Percentiles rank a stretch among this genome's conserved stretches.
Evolutionary conservation across 1,139 yeast genomes (phyloP).

Genomic region (Saccharomyces uvarum): DNA sequence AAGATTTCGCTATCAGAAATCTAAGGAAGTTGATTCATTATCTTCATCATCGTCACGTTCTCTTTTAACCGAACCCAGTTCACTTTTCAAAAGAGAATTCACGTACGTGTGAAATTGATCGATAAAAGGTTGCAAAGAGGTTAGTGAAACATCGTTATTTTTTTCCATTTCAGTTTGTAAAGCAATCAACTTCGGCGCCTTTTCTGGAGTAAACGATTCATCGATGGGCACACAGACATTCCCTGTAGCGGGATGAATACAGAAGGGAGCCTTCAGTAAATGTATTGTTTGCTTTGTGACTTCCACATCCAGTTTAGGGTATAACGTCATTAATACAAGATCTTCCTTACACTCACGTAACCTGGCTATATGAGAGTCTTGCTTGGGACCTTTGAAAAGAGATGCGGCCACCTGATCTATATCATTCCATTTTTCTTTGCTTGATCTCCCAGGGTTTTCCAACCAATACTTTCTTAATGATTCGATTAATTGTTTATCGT

Average conservation of each 20-base stretch:
- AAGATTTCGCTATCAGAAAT: background rate
- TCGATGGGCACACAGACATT: slow-evolving; percentile 88
- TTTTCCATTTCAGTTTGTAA: slow-evolving; percentile 40
- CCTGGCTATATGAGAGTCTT: slow-evolving; percentile 23
- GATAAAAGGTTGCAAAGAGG: slow-evolving; percentile 67
- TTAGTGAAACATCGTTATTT: slow-evolving; percentile 50
- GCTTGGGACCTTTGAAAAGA: slow-evolving; percentile 38
- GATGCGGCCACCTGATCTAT: slow-evolving; percentile 44
- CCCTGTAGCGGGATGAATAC: slow-evolving; percentile 97
- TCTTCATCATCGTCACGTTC: slow-evolving; percentile 34
- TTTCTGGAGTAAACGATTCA: slow-evolving; percentile 63
- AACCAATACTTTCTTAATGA: slow-evolving; percentile 54
- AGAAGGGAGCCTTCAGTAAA: slow-evolving; percentile 93
- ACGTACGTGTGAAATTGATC: slow-evolving; percentile 65
- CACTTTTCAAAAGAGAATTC: slow-evolving; percentile 47
- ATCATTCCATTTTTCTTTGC: slow-evolving; percentile 72
- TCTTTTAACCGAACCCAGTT: slow-evolving; percentile 42
- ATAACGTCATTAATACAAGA: slow-evolving; percentile 67
- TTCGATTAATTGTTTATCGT: slow-evolving; percentile 50
- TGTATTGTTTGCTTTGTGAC: slow-evolving; percentile 88
- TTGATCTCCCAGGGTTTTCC: slow-evolving; percentile 39
- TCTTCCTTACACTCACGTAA: slow-evolving; percentile 72
- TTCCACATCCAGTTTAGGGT: slow-evolving; percentile 88
- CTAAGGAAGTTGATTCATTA: background rate
- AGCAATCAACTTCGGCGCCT: slow-evolving; percentile 67